Conservation (phyloP, 768 basidiomycete species). For the Xanthoconium stramineum region DNA sequence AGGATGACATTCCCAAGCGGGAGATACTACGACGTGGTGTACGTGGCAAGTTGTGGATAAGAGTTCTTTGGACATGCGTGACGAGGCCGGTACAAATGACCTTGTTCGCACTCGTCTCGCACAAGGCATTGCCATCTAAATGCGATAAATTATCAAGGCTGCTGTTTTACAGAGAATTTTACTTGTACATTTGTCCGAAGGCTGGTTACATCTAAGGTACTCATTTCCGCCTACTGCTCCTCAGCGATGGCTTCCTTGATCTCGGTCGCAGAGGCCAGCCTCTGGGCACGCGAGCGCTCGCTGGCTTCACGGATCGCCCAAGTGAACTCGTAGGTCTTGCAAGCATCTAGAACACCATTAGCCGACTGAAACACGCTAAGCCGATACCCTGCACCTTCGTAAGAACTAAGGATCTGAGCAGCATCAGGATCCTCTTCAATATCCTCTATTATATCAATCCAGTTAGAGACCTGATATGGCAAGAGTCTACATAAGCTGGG, state of each 20-base stretch:
- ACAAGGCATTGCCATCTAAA: not conserved
- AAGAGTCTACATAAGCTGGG: not conserved
- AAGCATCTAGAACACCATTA: slow-evolving; percentile 56
- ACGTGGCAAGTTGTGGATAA: too few relatives aligned
- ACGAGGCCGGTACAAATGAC: too few relatives aligned
- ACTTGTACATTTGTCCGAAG: not conserved
- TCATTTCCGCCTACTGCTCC: slow-evolving; percentile 19
- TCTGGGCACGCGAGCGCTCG: slow-evolving; percentile 58
- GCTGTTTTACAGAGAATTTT: not conserved
- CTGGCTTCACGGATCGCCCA: slow-evolving; percentile 88
- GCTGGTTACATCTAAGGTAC: not conserved
- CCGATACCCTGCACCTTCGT: slow-evolving; percentile 58
- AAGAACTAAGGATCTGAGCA: slow-evolving; percentile 75
- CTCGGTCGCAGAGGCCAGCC: slow-evolving; percentile 31
- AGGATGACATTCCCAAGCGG: too few relatives aligned
- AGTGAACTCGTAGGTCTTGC: slow-evolving; percentile 85
- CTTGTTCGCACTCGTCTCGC: not conserved
- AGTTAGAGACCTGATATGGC: slow-evolving; percentile 58
- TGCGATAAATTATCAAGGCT: not conserved
- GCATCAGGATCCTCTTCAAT: slow-evolving; percentile 84
- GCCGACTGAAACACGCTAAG: not conserved
- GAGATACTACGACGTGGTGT: too few relatives aligned
- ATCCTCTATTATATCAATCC: slow-evolving; percentile 87
- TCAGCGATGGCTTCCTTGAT: slow-evolving; percentile 27
- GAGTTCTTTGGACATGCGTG: too few relatives aligned